phyloP scores from a whole-genome alignment of 345 rosid species.

The Lenwebbia sp. region DNA sequence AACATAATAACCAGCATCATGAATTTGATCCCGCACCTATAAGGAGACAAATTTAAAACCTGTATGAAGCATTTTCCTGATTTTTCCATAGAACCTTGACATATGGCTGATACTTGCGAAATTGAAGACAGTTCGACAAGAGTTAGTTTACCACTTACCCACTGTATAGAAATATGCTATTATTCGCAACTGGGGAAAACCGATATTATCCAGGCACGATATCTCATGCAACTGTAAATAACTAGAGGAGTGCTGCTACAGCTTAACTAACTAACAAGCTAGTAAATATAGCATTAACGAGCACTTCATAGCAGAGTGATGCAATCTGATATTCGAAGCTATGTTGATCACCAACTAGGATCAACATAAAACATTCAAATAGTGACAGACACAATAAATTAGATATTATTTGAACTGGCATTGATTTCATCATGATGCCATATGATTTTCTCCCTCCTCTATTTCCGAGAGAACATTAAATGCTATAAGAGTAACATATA shows the following conservation, averaged over 20 bases:
- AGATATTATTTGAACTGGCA: not conserved
- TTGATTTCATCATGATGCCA: not conserved
- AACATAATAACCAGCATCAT: slow-evolving; percentile 63
- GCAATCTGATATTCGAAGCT: not conserved
- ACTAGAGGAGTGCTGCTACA: not conserved
- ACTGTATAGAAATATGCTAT: not conserved
- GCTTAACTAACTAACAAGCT: not conserved
- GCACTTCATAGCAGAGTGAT: not conserved
- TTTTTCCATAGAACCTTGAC: not conserved
- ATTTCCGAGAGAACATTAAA: not conserved
- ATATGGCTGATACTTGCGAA: not conserved
- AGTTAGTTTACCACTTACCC: not conserved
- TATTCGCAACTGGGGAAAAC: not conserved
- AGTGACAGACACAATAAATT: not conserved
- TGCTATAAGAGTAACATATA: not conserved
- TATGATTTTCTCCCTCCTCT: not conserved
- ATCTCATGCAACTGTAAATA: not conserved
- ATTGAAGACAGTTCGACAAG: not conserved
- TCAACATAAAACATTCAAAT: not conserved
- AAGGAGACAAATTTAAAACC: not conserved
- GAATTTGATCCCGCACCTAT: slow-evolving; percentile 58
- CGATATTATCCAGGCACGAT: not conserved
- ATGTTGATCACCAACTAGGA: not conserved
- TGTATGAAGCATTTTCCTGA: not conserved
- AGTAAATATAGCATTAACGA: not conserved